A percentile compares a stretch with the other conserved stretches of the same genome.
These are phyloP conservation scores for Suillus decipiens DNA, from an alignment of 768 basidiomycete genomes.

Conservation along the genomic window DNA sequence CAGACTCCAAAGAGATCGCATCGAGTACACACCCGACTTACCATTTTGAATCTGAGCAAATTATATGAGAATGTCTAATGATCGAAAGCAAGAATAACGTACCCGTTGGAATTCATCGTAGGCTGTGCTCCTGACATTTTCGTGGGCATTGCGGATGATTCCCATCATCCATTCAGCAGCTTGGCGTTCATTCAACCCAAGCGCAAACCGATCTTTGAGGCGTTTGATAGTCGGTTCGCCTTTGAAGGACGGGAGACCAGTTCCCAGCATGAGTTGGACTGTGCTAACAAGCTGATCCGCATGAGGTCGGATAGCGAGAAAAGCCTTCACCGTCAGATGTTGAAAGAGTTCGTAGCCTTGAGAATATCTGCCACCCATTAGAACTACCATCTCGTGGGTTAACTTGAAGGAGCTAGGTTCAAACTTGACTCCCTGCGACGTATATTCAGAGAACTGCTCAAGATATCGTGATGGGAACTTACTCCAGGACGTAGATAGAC, in stretches of 20 bases:
- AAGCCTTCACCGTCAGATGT: slow-evolving; percentile 92
- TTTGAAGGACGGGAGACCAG: slow-evolving; percentile 95
- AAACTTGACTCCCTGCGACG: slow-evolving; percentile 89
- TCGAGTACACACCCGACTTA: slow-evolving; percentile 16
- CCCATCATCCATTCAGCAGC: slow-evolving; percentile 95
- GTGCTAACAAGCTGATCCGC: slow-evolving; percentile 88
- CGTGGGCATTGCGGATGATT: slow-evolving; percentile 88
- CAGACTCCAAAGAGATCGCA: background rate
- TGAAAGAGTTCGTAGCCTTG: slow-evolving; percentile 95
- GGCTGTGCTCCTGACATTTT: slow-evolving; percentile 89
- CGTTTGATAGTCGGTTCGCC: slow-evolving; percentile 91
- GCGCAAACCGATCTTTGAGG: slow-evolving; percentile 83
- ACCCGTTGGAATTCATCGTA: slow-evolving; percentile 97
- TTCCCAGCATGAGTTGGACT: slow-evolving; percentile 91
- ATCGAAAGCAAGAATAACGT: slow-evolving; percentile 26
- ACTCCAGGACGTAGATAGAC: slow-evolving; percentile 58
- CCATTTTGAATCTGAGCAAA: slow-evolving; percentile 48
- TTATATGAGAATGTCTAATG: background rate
- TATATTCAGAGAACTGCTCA: slow-evolving; percentile 9
- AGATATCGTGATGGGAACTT: slow-evolving; percentile 25
- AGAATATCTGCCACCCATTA: slow-evolving; percentile 95
- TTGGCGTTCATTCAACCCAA: slow-evolving; percentile 80
- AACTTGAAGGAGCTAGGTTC: slow-evolving; percentile 98
- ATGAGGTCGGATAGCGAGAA: slow-evolving; percentile 94
- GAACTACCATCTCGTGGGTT: slow-evolving; percentile 96